A percentile compares a stretch with the other conserved stretches of the same genome.
Evolutionary conservation across 495 filamentous ascomycete species (phyloP).

Genomic region (Penicillium longicatenatum): DNA sequence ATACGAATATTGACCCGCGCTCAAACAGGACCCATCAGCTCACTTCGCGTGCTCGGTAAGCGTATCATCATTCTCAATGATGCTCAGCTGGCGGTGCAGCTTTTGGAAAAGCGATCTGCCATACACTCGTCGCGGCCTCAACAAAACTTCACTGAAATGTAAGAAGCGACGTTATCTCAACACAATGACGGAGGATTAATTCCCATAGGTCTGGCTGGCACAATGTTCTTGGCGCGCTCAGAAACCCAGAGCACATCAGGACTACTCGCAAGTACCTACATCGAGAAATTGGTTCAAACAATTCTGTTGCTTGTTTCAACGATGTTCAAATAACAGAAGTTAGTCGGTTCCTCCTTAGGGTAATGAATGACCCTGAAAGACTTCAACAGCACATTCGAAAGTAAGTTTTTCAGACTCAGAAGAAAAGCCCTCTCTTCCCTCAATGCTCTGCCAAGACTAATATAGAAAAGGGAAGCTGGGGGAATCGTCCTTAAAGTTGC

Average conservation of each 20-base stretch:
- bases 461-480: conserved; percentile 33
- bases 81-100: conserved; percentile 38
- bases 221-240: background rate
- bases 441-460: no score
- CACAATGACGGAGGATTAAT: background rate
- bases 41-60: conserved; percentile 49
- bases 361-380: conserved; percentile 37
- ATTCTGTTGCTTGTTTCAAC: conserved; percentile 30
- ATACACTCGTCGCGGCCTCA: conserved; percentile 46
- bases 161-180: conserved; percentile 11
- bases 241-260: conserved; percentile 18
- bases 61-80: conserved; percentile 54
- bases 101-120: conserved; percentile 48
- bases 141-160: conserved; percentile 46
- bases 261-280: conserved; percentile 37
- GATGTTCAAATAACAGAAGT: conserved; percentile 37
- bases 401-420: conserved; percentile 15
- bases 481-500: conserved; percentile 47
- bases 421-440: no score
- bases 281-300: conserved; percentile 36
- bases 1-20: background rate
- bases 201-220: background rate
- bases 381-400: conserved; percentile 37
- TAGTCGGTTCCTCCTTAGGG: conserved; percentile 41
- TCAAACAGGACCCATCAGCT: conserved; percentile 50